phyloP scores from a whole-genome alignment of 2,329 filamentous ascomycete genomes.

The Arachnopeziza araneosa region DNA sequence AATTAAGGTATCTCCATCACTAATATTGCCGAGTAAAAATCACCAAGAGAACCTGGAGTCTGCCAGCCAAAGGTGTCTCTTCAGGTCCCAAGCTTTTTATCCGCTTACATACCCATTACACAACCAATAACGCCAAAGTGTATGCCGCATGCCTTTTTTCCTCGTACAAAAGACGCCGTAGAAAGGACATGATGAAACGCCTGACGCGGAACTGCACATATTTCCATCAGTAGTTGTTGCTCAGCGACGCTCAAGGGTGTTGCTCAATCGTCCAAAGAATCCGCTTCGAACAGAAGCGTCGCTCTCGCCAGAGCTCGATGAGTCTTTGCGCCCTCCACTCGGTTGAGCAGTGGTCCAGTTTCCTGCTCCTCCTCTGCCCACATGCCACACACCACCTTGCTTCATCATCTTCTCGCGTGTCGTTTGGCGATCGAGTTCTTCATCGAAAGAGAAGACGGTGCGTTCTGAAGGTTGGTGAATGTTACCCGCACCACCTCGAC shows the following conservation, averaged over 20 bases:
- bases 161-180: conserved; percentile 9
- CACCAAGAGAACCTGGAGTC: conserved; percentile 26
- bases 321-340: conserved; percentile 21
- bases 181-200: neutral
- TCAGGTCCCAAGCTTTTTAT: conserved; percentile 26
- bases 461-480: conserved; percentile 24
- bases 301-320: conserved; percentile 16
- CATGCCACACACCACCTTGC: conserved; percentile 12
- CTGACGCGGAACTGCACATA: neutral
- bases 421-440: conserved; percentile 27
- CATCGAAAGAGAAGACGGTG: conserved; percentile 30
- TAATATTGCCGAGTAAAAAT: conserved; percentile 11
- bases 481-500: conserved; percentile 31
- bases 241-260: conserved; percentile 18
- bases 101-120: neutral
- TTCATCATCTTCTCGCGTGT: conserved; percentile 25
- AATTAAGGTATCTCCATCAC: conserved; percentile 24
- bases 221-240: neutral
- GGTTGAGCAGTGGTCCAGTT: conserved; percentile 19
- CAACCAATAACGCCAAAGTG: conserved; percentile 10
- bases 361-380: conserved; percentile 6
- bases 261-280: conserved; percentile 24
- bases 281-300: conserved; percentile 13
- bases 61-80: conserved; percentile 25
- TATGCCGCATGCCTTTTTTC: conserved; percentile 11